Percentiles rank a stretch among this genome's conserved stretches.
Conservation (phyloP, 257 asterid species). For the Solanum okadae region DNA sequence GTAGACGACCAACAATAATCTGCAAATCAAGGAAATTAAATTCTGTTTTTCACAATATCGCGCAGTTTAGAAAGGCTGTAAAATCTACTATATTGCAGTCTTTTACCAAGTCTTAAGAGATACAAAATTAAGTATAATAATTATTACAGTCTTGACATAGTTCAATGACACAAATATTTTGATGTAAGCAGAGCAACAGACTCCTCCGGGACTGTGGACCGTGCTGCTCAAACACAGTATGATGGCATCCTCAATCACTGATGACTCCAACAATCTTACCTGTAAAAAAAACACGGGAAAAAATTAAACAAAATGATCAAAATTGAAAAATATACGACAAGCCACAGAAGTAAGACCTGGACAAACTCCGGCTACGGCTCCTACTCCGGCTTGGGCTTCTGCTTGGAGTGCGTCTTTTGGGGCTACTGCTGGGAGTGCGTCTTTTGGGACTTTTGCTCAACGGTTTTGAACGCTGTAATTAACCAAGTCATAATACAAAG, state of each 20-base stretch:
- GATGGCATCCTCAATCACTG: neutral
- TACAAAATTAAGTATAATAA: neutral
- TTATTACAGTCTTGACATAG: neutral
- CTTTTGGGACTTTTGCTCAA: conserved; percentile 53
- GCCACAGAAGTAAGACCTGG: conserved; percentile 37
- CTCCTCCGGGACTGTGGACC: neutral
- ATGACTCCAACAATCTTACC: conserved; percentile 12
- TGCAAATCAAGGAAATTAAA: neutral
- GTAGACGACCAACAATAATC: neutral
- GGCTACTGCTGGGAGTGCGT: conserved; percentile 46
- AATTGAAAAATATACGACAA: neutral
- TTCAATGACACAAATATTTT: neutral
- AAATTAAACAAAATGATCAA: neutral
- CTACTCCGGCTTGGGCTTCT: conserved; percentile 46
- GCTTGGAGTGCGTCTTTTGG: conserved; percentile 40
- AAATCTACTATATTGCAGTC: neutral
- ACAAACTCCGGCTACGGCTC: conserved; percentile 51
- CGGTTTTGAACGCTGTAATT: conserved; percentile 47
- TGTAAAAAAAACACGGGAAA: neutral
- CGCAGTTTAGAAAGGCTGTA: neutral
- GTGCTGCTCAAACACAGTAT: neutral
- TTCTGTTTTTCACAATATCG: neutral
- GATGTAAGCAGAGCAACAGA: neutral
- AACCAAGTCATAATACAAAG: conserved; percentile 7
- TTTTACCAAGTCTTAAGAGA: neutral